Percentiles rank a stretch among this genome's conserved stretches.
phyloP scores from a whole-genome alignment of 306 rosid species.

The Oxytropis ochrocephala region DNA sequence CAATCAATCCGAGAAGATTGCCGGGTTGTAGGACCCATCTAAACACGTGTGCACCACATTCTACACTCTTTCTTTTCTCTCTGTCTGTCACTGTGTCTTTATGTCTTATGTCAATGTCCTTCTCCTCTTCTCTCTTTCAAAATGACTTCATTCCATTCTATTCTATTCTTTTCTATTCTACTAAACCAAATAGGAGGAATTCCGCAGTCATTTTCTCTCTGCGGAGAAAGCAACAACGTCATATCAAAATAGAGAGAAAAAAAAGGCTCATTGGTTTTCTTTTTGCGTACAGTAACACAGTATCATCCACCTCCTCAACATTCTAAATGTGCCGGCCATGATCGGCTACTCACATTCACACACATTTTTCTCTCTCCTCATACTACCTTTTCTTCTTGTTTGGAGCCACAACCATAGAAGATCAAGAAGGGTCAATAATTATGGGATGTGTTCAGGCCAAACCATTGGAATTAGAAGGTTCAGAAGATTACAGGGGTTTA shows the following conservation, averaged over 20 bases:
- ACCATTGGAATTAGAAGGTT: conserved; percentile 29
- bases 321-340: conserved; percentile 69
- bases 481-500: conserved; percentile 21
- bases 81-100: neutral
- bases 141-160: neutral
- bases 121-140: neutral
- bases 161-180: neutral
- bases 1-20: neutral
- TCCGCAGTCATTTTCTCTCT: conserved; percentile 21
- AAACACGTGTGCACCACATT: conserved; percentile 17
- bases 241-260: neutral
- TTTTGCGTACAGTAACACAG: neutral
- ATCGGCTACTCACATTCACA: conserved; percentile 41
- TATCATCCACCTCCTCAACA: neutral
- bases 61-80: neutral
- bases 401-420: neutral
- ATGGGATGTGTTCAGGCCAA: conserved; percentile 83
- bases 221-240: conserved; percentile 43
- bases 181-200: neutral
- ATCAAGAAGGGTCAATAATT: neutral
- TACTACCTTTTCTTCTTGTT: neutral
- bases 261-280: conserved; percentile 8
- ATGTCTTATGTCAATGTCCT: neutral
- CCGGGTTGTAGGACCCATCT: conserved; percentile 21
- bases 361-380: conserved; percentile 7